Evolutionary conservation across 2,329 filamentous ascomycete genomes (phyloP), one percentile per base, ranked within the genome.

Genomic region (Lasiodiplodia sp.): DNA sequence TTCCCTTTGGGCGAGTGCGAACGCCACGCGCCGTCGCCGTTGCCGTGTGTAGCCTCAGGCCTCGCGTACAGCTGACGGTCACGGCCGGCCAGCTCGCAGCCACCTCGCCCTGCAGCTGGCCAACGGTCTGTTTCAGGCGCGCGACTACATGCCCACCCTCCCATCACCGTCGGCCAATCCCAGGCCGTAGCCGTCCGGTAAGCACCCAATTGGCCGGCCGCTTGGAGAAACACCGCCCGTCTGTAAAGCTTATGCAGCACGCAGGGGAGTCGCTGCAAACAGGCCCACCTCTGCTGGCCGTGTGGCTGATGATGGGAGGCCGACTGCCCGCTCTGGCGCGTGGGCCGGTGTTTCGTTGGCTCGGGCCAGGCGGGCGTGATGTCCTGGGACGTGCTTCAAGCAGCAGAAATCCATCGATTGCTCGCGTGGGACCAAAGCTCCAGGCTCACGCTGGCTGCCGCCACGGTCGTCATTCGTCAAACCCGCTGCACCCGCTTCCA

Each of bases 61-160:
- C 31, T 47, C 63, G 49, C 49, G 49, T 28, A 25, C 18, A 31
- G 28, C 44, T 16, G 58, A 25, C 18, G 40, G 8, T 12, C 58
- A 51, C 25, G 38, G 40, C 34, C 25, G 25, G 2, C 16, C 40
- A 18, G 31, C 60, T 7, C 16, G 44, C 18, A 47, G 44, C 44
- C 44, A 47, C 44, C 6, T 4, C n/a, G 18, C 18, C 7, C 40
- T 21, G 44, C 44, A n/a, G 44, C 44, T 47, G 44, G 60, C 47
- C 60, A 64, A 53, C 44, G 44, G 44, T 8, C 60, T 25, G 60
- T 64, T 64, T 64, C 60, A 64, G 60, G 44, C 60, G 60, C 60
- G 60, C 60, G 60, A 64, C 60, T 64, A 38, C 60, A 38, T 44
- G 28, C 40, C 40, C 40, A 12, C 25, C 44, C 18, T 28, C 28